Percentiles rank a stretch among this genome's conserved stretches.
These are phyloP conservation scores for Fibroporia radiculosa DNA, from an alignment of 768 basidiomycete genomes.

Conservation along the genomic window DNA sequence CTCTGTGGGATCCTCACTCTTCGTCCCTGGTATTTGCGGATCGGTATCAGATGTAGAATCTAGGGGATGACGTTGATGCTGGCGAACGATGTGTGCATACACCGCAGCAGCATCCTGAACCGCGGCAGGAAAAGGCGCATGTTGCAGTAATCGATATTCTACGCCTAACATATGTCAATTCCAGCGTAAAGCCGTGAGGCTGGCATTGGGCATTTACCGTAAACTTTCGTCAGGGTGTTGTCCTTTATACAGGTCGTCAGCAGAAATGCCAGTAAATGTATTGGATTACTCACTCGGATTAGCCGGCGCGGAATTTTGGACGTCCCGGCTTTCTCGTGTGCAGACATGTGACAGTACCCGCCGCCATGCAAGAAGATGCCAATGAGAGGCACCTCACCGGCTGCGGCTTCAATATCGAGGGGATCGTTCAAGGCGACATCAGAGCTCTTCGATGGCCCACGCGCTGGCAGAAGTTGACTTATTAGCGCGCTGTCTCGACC, in stretches of 20 bases:
- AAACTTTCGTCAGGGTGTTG: constrained; percentile 27
- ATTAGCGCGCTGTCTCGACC: no score
- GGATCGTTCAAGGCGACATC: neutral
- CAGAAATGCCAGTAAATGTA: neutral
- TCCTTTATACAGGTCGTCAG: constrained; percentile 11
- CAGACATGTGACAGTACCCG: constrained; percentile 52
- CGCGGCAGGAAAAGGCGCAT: constrained; percentile 46
- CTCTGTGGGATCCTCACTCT: neutral
- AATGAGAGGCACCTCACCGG: constrained; percentile 27
- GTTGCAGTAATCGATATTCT: constrained; percentile 45
- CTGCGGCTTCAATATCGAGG: constrained; percentile 17
- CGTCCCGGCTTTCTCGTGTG: constrained; percentile 39
- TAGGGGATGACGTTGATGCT: constrained; percentile 10
- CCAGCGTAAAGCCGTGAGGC: neutral
- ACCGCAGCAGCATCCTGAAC: constrained; percentile 46
- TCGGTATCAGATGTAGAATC: neutral
- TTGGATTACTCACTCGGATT: constrained; percentile 27
- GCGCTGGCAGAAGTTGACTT: no score
- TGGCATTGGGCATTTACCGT: constrained; percentile 14
- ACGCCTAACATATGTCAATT: constrained; percentile 23
- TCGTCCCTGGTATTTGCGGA: neutral
- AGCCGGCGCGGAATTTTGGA: constrained; percentile 41
- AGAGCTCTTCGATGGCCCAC: no score
- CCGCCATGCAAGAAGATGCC: constrained; percentile 50
- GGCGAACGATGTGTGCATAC: constrained; percentile 36